Evolutionary conservation across 345 rosid genomes (phyloP).

Genomic region (Sonneratia alba): DNA sequence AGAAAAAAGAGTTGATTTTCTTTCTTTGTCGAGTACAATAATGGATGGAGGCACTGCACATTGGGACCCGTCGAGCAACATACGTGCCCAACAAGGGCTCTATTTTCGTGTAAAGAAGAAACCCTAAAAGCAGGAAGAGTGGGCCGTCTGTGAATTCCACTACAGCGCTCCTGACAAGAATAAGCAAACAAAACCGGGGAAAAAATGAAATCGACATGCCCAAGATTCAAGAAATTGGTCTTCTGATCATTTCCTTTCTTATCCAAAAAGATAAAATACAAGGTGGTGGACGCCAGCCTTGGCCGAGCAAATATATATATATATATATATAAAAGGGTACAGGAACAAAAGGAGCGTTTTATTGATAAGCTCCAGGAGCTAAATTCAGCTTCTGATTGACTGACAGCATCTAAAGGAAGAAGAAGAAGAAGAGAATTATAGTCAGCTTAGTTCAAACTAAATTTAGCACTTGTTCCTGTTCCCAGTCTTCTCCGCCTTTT

Average conservation of each 20-base stretch:
- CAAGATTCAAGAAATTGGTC: neutral
- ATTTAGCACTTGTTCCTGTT: conserved; percentile 55
- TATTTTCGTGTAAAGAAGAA: neutral
- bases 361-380: neutral
- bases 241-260: neutral
- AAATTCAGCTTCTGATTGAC: conserved; percentile 9
- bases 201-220: neutral
- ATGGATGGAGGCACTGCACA: neutral
- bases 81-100: neutral
- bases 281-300: conserved; percentile 1
- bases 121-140: conserved; percentile 7
- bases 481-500: conserved; percentile 18
- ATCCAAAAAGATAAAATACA: neutral
- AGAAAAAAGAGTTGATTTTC: neutral
- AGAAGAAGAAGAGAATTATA: conserved; percentile 4
- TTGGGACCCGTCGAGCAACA: neutral
- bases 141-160: conserved; percentile 10
- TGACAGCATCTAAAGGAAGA: neutral
- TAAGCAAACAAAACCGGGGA: neutral
- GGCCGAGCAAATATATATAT: neutral
- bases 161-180: conserved; percentile 1
- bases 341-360: conserved; percentile 6
- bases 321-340: neutral
- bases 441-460: conserved; percentile 17
- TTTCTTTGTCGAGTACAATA: neutral